These are phyloP conservation scores for Aegilops umbellulata DNA, from an alignment of 176 grass and related monocot species.

Conservation along the genomic window DNA sequence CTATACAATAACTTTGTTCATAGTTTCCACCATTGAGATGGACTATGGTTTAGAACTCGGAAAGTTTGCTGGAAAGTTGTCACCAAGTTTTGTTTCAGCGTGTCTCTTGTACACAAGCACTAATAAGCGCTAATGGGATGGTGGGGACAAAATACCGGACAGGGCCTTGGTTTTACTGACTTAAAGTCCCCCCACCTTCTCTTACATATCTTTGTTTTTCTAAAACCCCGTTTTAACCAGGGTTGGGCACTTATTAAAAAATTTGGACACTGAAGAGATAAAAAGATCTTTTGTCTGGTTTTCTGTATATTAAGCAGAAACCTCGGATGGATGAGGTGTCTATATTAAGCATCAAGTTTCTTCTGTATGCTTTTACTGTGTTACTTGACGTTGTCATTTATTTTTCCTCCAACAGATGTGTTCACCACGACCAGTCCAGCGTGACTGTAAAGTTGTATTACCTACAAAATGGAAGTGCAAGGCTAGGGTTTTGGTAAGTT, in stretches of 20 bases:
- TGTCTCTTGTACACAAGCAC: conserved; percentile 10
- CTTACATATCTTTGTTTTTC: neutral
- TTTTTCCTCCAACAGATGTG: conserved; percentile 67
- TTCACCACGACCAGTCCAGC: conserved; percentile 73
- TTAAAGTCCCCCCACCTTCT: neutral
- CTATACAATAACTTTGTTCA: neutral
- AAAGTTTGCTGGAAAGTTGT: neutral
- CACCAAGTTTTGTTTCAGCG: neutral
- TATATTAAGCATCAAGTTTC: conserved; percentile 2
- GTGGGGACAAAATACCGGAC: neutral
- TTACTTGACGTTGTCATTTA: conserved; percentile 13
- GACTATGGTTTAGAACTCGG: neutral
- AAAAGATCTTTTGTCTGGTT: neutral
- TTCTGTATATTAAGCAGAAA: conserved; percentile 4
- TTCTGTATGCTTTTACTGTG: neutral
- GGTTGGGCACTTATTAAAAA: neutral
- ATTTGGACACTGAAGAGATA: neutral
- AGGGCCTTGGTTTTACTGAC: conserved; percentile 4
- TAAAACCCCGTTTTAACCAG: neutral
- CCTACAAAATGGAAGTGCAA: conserved; percentile 96
- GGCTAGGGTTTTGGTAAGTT: conserved; percentile 95
- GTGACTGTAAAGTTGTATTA: conserved; percentile 92
- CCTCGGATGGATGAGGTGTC: neutral
- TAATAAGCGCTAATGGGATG: neutral
- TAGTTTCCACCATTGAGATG: neutral